Percentiles rank a stretch among this genome's conserved stretches.
These are phyloP conservation scores for Bryopsis sp. DNA, from an alignment of 139 green algal species.

Conservation along the genomic window DNA sequence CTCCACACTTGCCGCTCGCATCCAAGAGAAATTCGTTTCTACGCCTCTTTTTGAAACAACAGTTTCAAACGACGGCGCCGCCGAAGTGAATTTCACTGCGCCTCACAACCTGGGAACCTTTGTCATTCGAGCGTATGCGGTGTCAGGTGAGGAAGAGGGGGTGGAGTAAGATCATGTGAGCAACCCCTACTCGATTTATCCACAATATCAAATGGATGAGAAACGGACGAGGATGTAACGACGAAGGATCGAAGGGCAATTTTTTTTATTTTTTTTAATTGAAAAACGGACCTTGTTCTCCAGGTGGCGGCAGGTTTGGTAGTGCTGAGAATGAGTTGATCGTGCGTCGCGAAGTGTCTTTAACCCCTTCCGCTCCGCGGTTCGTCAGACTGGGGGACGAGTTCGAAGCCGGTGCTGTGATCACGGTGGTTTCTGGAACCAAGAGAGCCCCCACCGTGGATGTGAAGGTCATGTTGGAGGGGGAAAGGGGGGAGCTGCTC, in stretches of 20 bases:
- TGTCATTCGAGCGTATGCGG: conserved; percentile 10
- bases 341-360: conserved; percentile 17
- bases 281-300: too few species aligned
- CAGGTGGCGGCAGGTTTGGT: conserved; percentile 12
- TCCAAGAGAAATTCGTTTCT: conserved; percentile 1
- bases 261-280: too few species aligned
- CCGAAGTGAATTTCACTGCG: conserved; percentile 16
- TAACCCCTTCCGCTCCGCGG: conserved; percentile 22
- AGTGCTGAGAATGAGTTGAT: conserved; percentile 20
- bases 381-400: conserved; percentile 23
- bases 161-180: too few species aligned
- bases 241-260: too few species aligned
- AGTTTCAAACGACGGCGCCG: not conserved
- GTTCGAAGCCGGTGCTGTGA: conserved; percentile 22
- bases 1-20: not conserved
- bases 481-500: not conserved
- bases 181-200: too few species aligned
- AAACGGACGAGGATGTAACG: too few species aligned
- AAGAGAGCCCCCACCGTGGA: not conserved
- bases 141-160: conserved; percentile 13
- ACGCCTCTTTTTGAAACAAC: conserved; percentile 11
- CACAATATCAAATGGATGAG: too few species aligned
- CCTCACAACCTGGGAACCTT: conserved; percentile 34
- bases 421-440: conserved; percentile 2
- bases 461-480: not conserved